Evolutionary conservation across 768 basidiomycete genomes (phyloP).

Genomic region (Tulasnella sp.): DNA sequence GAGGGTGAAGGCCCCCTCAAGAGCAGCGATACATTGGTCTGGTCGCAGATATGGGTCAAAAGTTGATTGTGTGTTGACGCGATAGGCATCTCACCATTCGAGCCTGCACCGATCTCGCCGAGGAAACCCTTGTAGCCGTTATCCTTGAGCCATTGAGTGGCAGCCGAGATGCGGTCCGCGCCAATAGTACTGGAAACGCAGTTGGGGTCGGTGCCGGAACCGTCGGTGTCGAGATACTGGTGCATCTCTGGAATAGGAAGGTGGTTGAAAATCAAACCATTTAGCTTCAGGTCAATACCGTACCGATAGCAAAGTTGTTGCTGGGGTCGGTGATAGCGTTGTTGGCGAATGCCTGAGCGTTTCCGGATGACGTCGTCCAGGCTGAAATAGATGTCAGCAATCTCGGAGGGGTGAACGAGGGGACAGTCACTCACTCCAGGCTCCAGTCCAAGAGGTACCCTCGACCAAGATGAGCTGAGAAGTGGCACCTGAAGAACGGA

Average conservation of each 20-base stretch:
- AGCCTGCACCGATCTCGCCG: conserved; percentile 47
- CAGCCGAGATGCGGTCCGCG: conserved; percentile 41
- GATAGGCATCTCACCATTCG: conserved; percentile 21
- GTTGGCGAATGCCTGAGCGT: conserved; percentile 38
- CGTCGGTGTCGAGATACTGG: conserved; percentile 57
- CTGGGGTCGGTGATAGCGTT: conserved; percentile 48
- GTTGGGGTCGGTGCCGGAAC: conserved; percentile 37
- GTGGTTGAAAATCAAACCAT: background rate
- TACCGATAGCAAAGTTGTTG: conserved; percentile 49
- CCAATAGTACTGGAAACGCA: conserved; percentile 53
- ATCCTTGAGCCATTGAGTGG: conserved; percentile 47
- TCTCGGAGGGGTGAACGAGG: too few relatives aligned
- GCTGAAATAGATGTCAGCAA: too few relatives aligned
- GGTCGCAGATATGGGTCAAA: conserved; percentile 3
- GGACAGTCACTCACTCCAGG: conserved; percentile 35
- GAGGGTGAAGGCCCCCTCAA: conserved; percentile 44
- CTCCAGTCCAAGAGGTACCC: conserved; percentile 43
- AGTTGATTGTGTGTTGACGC: background rate
- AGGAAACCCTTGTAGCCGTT: conserved; percentile 52
- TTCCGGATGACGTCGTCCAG: conserved; percentile 48
- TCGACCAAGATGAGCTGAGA: conserved; percentile 30
- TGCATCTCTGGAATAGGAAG: conserved; percentile 41
- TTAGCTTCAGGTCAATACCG: conserved; percentile 14
- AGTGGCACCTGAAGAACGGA: conserved; percentile 49
- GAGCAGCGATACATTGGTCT: conserved; percentile 35